Evolutionary conservation across 1,284 basidiomycete species (phyloP), one percentile per base, ranked within the genome.

Genomic region (Cutaneotrichosporon sp.): DNA sequence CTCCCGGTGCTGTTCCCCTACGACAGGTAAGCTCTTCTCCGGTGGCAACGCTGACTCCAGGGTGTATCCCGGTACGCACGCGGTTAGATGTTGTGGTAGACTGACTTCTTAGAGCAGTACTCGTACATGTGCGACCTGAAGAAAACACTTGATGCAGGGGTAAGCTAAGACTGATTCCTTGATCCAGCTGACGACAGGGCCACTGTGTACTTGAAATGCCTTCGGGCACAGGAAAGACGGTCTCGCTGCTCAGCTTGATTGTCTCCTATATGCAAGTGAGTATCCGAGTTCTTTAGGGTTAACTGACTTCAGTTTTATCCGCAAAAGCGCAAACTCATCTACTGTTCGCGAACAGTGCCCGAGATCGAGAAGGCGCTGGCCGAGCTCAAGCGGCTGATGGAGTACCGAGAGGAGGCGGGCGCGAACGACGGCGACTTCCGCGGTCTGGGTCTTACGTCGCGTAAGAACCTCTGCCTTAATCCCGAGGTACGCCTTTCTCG

Each of bases 161-260:
- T 77, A 46, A 55, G 76, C 58, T 42, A 4, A 4, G 2, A 12
- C 26, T 30, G 5, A 2, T 8, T 2, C 14, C 10, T 8, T 4
- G 13, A 4, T 8, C 4, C 5, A 45, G 23, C 50, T 54, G 43
- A 54, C 37, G 54, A 44, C 71, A 96, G 90, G 96, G 96, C 46
- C 96, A 99, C 66, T 97, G 96, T 73, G 91, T 98, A 17, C 82
- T 99, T 30, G 96, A 99, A 78, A 98, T 98, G 96, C 96, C 96
- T 58, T 98, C 96, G 12, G 96, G 96, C 14, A 99, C 96, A 35
- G 96, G 96, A 18, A 99, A 99, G 79, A 99, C 96, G 0, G 93
- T 99, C 20, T 97, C 93, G 10, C 80, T 99, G 4, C 80, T 99
- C 26, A 94, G 90, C 14, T 78, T 99, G 55, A 99, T 99, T 76